Base-by-base conservation (phyloP, 805 yeast species). In the Metschnikowia cubensis region DNA sequence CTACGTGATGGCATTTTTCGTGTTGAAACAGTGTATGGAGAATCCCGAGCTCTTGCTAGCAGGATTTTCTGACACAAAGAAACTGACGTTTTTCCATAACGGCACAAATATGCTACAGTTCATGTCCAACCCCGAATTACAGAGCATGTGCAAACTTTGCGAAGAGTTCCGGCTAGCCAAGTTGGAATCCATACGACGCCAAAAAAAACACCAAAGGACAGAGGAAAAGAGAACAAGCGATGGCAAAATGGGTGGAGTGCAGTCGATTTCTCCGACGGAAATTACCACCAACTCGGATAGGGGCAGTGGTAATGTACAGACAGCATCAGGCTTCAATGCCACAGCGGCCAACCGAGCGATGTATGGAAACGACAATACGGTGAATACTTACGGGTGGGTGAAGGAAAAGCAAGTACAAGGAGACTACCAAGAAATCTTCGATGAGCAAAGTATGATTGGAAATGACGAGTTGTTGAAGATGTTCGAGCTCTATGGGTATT, bases 91-190 rank as follows among this genome's bases (percentile, higher is more conserved):
- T 38, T 60, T 60, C 46, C 72, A 70, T 47, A 65, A 66, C 25
- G 74, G 75, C 3, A 65, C 74, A 18, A 73, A 71, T 50, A 59
- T 72, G 65, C 53, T 73, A 45, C 70, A 71, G 42, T 72, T 63
- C 54, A 65, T 73, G 50, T 55, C 73, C 5, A 59, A 62, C 15
- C 50, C 59, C n/a, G 77, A 73, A 42, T 59, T 73, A 21, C 62
- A 66, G 37, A 66, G 67, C 51, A 58, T 73, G 37, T 63, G 69
- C 48, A 63, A 63, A 46, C 55, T 73, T 35, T 69, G 73, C 44
- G 74, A 70, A 34, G 77, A 73, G 45, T 71, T 72, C 53, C 58
- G 70, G 43, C 47, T 56, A 5, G 74, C 74, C 13, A 73, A 72
- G 50, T 64, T 54, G 18, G 61, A 54, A 50, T 52, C 49, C 52